Evolutionary conservation across 106 monocot species (phyloP), one percentile per base, ranked within the genome.

Genomic region (Chionographis japonica): DNA sequence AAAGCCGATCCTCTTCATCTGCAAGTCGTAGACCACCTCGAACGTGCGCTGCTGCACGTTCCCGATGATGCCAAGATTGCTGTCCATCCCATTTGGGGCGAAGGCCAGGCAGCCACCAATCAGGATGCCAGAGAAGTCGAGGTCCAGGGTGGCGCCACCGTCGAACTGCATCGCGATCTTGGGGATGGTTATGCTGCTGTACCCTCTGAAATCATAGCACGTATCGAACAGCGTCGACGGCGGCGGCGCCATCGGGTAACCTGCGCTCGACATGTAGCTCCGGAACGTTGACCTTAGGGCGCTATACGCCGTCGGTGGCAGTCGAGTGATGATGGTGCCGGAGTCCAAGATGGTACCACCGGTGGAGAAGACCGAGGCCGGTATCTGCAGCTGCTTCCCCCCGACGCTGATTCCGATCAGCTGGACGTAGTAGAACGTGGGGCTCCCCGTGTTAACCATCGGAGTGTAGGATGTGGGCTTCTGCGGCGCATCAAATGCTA

Each of bases 331-430:
- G 57, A 79, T 69, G 7, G 86, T 82, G 37, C 81, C 86, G 27
- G 82, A 79, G 58, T 86, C 86, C 20, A 86, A 43, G 36, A 86
- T 2, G n/a, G 79, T 74, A 5, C 82, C 79, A 1, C 57, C 19
- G 3, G 20, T 54, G 2, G 37, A 12, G 70, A 82, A 86, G 5
- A 70, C 73, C 2, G 70, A 40, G 8, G 68, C 40, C 0, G 76
- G 39, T 15, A 86, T 56, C 1, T 54, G 18, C 0, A 86, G 49
- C 41, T 51, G 5, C 8, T 12, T 4, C 8, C 73, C 79, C 5
- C 63, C 73, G 3, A 79, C 56, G 10, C 12, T 50, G 54, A 79
- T 74, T 2, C 36, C 66, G 3, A 40, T 36, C 4, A 79, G 55
- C 0, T 63, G 6, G 4, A 79, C n/a, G 52, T 68, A 74, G 68